A percentile compares a stretch with the other conserved stretches of the same genome.
These are phyloP conservation scores for Phytomonas sp. DNA, from an alignment of 208 protist species.

Conservation along the genomic window DNA sequence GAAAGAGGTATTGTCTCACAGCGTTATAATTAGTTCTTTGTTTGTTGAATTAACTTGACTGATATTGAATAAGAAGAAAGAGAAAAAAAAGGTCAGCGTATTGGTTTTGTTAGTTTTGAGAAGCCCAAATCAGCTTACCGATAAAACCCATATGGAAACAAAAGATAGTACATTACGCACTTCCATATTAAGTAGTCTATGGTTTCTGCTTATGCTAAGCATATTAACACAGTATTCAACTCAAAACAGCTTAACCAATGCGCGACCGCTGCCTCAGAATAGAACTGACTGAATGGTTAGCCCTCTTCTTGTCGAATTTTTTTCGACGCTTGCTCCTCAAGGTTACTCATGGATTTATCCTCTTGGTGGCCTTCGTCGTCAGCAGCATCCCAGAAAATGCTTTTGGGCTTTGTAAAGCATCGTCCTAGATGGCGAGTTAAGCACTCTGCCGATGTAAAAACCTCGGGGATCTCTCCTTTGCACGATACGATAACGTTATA, in stretches of 20 bases:
- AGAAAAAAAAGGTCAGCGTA: not conserved
- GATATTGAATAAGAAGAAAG: not conserved
- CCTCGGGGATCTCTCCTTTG: conserved; percentile 62
- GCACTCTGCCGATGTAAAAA: conserved; percentile 42
- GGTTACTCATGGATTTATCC: not conserved
- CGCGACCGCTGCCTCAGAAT: not conserved
- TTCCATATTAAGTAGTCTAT: not conserved
- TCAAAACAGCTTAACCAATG: not conserved
- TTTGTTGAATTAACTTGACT: not conserved
- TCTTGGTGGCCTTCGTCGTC: not conserved
- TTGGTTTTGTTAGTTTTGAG: not conserved
- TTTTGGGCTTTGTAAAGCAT: conserved; percentile 35
- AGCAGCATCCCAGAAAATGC: conserved; percentile 17
- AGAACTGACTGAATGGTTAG: not conserved
- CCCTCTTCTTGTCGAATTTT: not conserved
- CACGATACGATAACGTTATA: conserved; percentile 60
- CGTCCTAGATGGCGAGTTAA: conserved; percentile 43
- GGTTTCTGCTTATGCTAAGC: not conserved
- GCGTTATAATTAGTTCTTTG: not conserved
- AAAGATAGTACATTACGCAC: not conserved
- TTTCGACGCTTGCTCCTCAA: not conserved
- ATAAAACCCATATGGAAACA: not conserved
- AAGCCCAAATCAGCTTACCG: not conserved
- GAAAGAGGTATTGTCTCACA: not conserved
- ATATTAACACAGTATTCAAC: not conserved